phyloP scores from a whole-genome alignment of 306 rosid species.

The Castanopsis chinensis region DNA sequence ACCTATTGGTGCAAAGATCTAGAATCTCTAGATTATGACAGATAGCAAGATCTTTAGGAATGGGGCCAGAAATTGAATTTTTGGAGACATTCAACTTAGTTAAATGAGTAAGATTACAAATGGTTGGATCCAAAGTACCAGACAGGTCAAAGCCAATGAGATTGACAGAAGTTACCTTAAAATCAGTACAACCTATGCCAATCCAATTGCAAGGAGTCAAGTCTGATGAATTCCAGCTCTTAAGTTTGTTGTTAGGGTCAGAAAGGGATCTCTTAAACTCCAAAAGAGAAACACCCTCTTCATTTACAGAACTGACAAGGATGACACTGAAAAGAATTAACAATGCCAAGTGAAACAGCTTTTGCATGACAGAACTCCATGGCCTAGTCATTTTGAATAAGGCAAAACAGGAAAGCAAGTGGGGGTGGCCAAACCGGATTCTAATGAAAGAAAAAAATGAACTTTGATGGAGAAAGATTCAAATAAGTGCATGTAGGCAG shows the following conservation, averaged over 20 bases:
- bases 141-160: slow-evolving; percentile 51
- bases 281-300: slow-evolving; percentile 60
- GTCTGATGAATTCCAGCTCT: slow-evolving; percentile 54
- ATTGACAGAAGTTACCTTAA: slow-evolving; percentile 56
- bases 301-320: slow-evolving; percentile 39
- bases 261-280: slow-evolving; percentile 39
- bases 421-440: not conserved
- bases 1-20: slow-evolving; percentile 80
- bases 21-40: slow-evolving; percentile 56
- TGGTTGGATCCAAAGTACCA: slow-evolving; percentile 54
- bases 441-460: not conserved
- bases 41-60: slow-evolving; percentile 43
- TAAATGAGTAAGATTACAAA: slow-evolving; percentile 52
- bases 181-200: slow-evolving; percentile 54
- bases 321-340: slow-evolving; percentile 26
- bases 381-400: slow-evolving; percentile 33
- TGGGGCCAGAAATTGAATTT: slow-evolving; percentile 58
- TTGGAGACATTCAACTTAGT: slow-evolving; percentile 56
- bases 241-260: slow-evolving; percentile 48
- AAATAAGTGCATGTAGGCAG: not conserved
- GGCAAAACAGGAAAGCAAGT: slow-evolving; percentile 12
- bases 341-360: slow-evolving; percentile 26
- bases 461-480: not conserved
- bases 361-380: slow-evolving; percentile 17
- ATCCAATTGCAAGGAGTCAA: slow-evolving; percentile 70